Base-by-base conservation (phyloP, 2,329 filamentous ascomycete species). In the Coniochaeta sp. region DNA sequence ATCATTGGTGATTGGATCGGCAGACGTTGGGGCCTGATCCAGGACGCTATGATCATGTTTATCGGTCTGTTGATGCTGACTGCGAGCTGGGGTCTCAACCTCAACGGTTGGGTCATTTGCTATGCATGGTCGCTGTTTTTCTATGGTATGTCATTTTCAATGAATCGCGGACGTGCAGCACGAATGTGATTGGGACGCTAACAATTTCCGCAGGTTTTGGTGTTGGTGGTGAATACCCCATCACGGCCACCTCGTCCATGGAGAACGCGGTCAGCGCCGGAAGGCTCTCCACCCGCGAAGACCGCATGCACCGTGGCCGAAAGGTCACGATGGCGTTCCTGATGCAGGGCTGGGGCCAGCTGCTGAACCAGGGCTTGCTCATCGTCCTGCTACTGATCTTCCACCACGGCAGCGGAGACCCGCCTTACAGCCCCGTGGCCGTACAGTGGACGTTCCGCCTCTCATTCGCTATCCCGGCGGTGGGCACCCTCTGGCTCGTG, bases 311-410 rank as follows among this genome's bases (percentile, higher is more conserved):
- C 79, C 91, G 93, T 76, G 93, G 93, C 65, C 90, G 93, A 71
- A 96, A 96, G 75, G 93, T 97, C 72, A 96, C 92, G 66, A 91
- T 89, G 74, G 93, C 93, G 61, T 98, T 98, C 80, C 76, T 98
- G 76, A 97, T 98, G 93, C 93, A 98, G 76, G 93, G 93, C 59
- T 98, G 93, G 93, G 93, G 93, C 66, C 93, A 98, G 75, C 90
- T 96, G 73, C 81, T 90, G 79, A 98, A 98, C 84, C 93, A 97
- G 77, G 88, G 89, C 67, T 77, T 96, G 61, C 83, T 98, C 64
- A 96, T 98, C 69, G 73, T 96, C 59, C 80, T 96, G 58, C 84
- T 97, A 61, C 81, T 96, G 67, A 89, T 93, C 76, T 95, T 96
- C 84, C 91, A 96, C 81, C 86, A 88, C 70, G 89, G 89, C 61